Evolutionary conservation across 78 protist genomes (phyloP).

Genomic region (Dictyostelium purpureum): DNA sequence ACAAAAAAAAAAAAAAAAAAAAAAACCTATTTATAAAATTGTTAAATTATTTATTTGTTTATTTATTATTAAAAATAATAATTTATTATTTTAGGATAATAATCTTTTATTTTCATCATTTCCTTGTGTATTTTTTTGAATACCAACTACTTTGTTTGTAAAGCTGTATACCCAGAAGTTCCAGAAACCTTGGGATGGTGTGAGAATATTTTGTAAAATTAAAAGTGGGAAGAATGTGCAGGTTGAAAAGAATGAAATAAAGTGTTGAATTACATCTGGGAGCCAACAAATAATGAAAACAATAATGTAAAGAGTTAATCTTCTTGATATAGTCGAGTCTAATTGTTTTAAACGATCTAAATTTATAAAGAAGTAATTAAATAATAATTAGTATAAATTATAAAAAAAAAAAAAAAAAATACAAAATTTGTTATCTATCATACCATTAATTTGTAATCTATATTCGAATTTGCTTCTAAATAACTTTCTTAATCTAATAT

Average conservation of each 20-base stretch:
- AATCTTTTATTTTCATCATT: slow-evolving; percentile 7
- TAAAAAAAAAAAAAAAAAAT: no score
- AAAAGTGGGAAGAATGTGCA: slow-evolving; percentile 56
- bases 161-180: slow-evolving; percentile 33
- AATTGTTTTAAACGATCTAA: slow-evolving; percentile 58
- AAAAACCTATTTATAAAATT: neutral
- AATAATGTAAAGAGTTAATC: slow-evolving; percentile 55
- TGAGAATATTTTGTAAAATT: slow-evolving; percentile 34
- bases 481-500: slow-evolving; percentile 32
- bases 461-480: slow-evolving; percentile 56
- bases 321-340: slow-evolving; percentile 35
- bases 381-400: neutral
- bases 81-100: neutral
- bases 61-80: neutral
- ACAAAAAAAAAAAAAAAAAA: neutral
- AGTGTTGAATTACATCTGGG: slow-evolving; percentile 67
- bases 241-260: slow-evolving; percentile 43
- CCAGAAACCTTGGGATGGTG: slow-evolving; percentile 45
- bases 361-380: neutral
- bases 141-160: slow-evolving; percentile 16
- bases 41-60: neutral
- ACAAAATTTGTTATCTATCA: no score
- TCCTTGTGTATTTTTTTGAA: neutral
- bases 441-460: slow-evolving; percentile 55
- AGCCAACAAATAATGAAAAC: slow-evolving; percentile 60